A percentile compares a stretch with the other conserved stretches of the same genome.
Conservation (phyloP, 768 basidiomycete genomes). For the Coprinellus aureogranulatus region DNA sequence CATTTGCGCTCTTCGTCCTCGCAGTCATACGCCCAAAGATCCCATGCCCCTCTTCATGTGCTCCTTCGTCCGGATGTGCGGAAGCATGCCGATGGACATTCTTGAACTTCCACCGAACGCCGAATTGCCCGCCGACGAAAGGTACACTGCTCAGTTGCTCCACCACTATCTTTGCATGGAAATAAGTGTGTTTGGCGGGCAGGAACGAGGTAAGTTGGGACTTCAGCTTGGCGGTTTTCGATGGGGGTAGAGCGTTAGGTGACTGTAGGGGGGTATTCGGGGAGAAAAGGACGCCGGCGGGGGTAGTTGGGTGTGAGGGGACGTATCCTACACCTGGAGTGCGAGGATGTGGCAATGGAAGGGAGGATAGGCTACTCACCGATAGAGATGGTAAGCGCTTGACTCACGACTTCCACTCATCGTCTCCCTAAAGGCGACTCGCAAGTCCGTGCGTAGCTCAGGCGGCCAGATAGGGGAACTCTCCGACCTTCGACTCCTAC, state of each 20-base stretch:
- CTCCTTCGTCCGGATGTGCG: conserved; percentile 32
- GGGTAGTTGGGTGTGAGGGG: neutral
- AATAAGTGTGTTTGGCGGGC: conserved; percentile 55
- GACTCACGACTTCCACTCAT: no score
- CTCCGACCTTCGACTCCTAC: neutral
- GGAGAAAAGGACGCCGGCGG: neutral
- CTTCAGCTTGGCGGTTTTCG: conserved; percentile 8
- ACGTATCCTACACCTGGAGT: neutral
- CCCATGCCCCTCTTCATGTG: conserved; percentile 17
- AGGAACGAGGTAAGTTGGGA: conserved; percentile 3
- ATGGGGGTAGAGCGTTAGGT: neutral
- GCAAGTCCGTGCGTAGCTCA: no score
- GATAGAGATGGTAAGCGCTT: no score
- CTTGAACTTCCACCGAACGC: conserved; percentile 70
- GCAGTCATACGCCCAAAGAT: conserved; percentile 4
- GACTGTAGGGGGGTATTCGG: neutral
- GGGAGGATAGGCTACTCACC: no score
- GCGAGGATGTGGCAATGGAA: neutral
- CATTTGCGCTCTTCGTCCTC: neutral
- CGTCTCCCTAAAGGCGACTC: no score
- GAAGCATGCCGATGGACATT: conserved; percentile 32
- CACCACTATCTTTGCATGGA: conserved; percentile 57
- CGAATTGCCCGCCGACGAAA: conserved; percentile 68
- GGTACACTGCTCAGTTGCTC: conserved; percentile 74
- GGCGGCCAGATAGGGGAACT: neutral